Evolutionary conservation across 495 filamentous ascomycete species (phyloP).

Genomic region (Physcia stellaris): DNA sequence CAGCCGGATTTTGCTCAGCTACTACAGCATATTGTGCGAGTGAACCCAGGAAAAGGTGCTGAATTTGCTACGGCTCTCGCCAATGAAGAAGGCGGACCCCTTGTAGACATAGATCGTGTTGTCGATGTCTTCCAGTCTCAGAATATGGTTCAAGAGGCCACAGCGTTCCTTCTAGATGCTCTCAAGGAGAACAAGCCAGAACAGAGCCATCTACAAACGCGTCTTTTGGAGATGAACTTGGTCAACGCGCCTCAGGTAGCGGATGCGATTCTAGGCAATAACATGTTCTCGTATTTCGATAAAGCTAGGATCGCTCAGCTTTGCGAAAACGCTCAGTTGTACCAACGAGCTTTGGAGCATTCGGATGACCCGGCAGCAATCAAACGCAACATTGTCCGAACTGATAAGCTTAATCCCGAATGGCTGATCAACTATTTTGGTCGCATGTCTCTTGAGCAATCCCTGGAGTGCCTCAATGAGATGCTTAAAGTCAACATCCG

Average conservation of each 20-base stretch:
- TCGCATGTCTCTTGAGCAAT: conserved; percentile 85
- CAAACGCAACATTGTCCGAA: conserved; percentile 74
- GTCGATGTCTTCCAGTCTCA: conserved; percentile 96
- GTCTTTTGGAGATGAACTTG: conserved; percentile 95
- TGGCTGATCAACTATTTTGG: conserved; percentile 91
- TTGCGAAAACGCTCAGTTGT: conserved; percentile 81
- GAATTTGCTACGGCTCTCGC: conserved; percentile 86
- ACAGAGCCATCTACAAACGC: conserved; percentile 84
- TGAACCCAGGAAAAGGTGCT: conserved; percentile 86
- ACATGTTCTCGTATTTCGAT: conserved; percentile 96
- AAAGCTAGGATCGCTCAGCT: conserved; percentile 72
- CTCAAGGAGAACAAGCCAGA: conserved; percentile 89
- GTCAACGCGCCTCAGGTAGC: conserved; percentile 93
- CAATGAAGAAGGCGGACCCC: conserved; percentile 66
- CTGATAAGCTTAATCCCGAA: conserved; percentile 71
- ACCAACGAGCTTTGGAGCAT: conserved; percentile 84
- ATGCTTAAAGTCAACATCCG: conserved; percentile 96
- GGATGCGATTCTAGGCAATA: conserved; percentile 91
- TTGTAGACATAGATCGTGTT: conserved; percentile 88
- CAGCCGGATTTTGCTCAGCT: conserved; percentile 84
- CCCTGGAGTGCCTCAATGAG: conserved; percentile 82
- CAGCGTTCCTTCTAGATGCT: conserved; percentile 89
- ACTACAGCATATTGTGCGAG: conserved; percentile 79
- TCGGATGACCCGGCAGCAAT: conserved; percentile 81
- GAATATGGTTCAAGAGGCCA: conserved; percentile 94